phyloP scores from a whole-genome alignment of 192 early-diverging fungal genomes.

The Pilobolus umbonatus region DNA sequence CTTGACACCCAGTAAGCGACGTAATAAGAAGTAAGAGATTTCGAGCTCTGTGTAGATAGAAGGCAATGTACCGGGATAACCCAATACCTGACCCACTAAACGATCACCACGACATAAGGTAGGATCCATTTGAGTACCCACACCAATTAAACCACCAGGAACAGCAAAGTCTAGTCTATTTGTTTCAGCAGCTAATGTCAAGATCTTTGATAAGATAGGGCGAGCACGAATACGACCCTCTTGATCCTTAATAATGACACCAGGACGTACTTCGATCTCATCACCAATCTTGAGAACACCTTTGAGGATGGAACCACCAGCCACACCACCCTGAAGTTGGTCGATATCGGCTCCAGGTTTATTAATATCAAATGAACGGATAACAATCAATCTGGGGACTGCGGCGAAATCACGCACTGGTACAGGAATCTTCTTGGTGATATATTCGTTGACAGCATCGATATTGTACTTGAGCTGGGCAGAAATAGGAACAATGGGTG shows the following conservation, averaged over 20 bases:
- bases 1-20: constrained; percentile 93
- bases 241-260: constrained; percentile 84
- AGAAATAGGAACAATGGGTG: constrained; percentile 96
- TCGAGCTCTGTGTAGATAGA: constrained; percentile 93
- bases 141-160: constrained; percentile 98
- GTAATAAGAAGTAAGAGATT: constrained; percentile 95
- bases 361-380: constrained; percentile 98
- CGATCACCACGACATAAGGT: constrained; percentile 94
- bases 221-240: constrained; percentile 77
- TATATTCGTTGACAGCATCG: constrained; percentile 96
- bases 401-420: constrained; percentile 90
- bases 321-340: constrained; percentile 94
- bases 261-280: constrained; percentile 95
- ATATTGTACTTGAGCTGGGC: constrained; percentile 99
- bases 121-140: constrained; percentile 95
- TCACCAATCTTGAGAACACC: constrained; percentile 90
- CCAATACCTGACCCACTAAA: constrained; percentile 94
- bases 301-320: constrained; percentile 91
- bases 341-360: constrained; percentile 94
- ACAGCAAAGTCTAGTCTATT: constrained; percentile 97
- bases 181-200: constrained; percentile 80
- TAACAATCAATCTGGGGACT: constrained; percentile 92
- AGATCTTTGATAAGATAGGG: constrained; percentile 86
- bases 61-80: constrained; percentile 85
- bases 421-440: constrained; percentile 92